Evolutionary conservation across 2,329 filamentous ascomycete genomes (phyloP), one percentile per base, ranked within the genome.

Genomic region (Cadophora sp.): DNA sequence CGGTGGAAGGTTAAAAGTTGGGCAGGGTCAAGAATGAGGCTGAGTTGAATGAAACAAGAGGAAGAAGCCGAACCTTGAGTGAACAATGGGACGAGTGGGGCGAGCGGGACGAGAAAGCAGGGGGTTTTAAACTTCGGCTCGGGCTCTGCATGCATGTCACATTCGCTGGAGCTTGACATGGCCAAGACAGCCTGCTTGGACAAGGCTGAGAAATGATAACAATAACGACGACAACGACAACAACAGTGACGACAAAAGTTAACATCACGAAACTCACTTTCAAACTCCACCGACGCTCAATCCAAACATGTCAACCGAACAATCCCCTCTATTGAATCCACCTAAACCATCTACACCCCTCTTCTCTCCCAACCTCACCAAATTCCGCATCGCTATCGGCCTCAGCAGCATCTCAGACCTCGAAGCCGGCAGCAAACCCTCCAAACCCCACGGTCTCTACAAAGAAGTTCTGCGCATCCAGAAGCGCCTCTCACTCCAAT

Each of bases 391-490:
- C 24, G 73, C 73, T 6, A 68, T 76, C 46, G 74, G 74, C 7
- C 73, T 76, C 63, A 71, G 73, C 60, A 61, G 58, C 27, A 59
- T 48, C 43, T 61, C 61, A 6, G 72, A 75, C 26, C 69, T 73
- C 59, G 72, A 75, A 64, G 62, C 66, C 12, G 71, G 67, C 12
- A 65, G 69, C 27, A 68, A 64, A 51, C 56, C 62, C 16, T 62
- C 73, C 37, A 68, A 68, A n/a, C 65, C 65, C 2, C 62, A 63
- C 8, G 65, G 72, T 65, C 26, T 85, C 59, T 85, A 85, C 74
- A 76, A 74, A 9, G 75, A 75, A 0, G 77, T 83, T 9, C 73
- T 84, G 55, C 27, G 66, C 16, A 74, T 75, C 16, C 78, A 81
- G 72, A 73, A 73, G 9, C 69, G 68, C 37, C 80, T 79, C 66